Base-by-base conservation (phyloP, 352 stramenopile genomes). In the Pythium coloratum region DNA sequence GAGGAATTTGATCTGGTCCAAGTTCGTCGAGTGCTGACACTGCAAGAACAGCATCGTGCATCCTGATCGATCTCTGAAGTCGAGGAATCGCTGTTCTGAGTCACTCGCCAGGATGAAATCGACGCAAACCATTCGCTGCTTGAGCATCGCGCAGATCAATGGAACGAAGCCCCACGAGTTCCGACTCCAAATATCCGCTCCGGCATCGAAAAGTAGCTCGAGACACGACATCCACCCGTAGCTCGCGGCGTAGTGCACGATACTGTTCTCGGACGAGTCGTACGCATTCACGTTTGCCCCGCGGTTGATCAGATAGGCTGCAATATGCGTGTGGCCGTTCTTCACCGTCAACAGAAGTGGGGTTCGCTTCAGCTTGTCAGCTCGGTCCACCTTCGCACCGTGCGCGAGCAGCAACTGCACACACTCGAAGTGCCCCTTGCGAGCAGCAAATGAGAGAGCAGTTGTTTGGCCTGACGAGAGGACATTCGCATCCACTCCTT, bases 21-120 rank as follows among this genome's bases (percentile, higher is more conserved):
- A 18, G 34, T 73, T 82, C 20, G 66, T 81, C 18, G 84, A 85
- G 59, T 90, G 81, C 36, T 87, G 69, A 32, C 82, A 91, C 62
- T 92, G 84, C 12, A 91, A 60, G 54, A 86, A 91, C 2, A 92
- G 68, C 84, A 92, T 91, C 30, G 84, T 91, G 14, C 82, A 81
- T 8, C 84, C 84, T 12, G 88, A 70, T 0, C 82, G 79, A 38
- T 92, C 84, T 38, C 79, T 79, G 54, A 90, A 92, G 34, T 92
- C 77, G 24, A 92, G 55, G 30, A 85, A 88, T 16, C 78, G 68
- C 34, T 84, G 72, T 9, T 86, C 66, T 2, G 63, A 66, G 26
- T 90, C 84, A 26, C 73, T 72, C 32, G 80, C 66, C 40, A 92
- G 71, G n/a, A 92, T 87, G 59, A 88, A 81, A n/a, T 89, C 78